A percentile compares a stretch with the other conserved stretches of the same genome.
Evolutionary conservation across 1,284 basidiomycete genomes (phyloP).

Genomic region (Cryptococcus amylolentus): DNA sequence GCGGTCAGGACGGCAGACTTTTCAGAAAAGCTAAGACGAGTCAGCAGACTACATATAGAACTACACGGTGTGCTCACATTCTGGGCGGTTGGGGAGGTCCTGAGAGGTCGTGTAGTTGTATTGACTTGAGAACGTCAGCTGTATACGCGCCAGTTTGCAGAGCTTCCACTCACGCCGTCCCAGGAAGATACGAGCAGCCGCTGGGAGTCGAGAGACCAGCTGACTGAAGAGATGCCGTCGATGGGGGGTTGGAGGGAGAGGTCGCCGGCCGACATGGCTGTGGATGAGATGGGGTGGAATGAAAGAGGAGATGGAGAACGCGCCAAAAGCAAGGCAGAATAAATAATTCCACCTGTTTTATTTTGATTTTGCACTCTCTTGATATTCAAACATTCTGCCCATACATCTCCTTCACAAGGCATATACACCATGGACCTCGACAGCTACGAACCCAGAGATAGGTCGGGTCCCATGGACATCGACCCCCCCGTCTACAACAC

Average conservation of each 20-base stretch:
- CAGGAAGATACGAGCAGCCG: constrained; percentile 77
- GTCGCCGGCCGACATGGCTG: constrained; percentile 25
- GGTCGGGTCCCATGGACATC: constrained; percentile 43
- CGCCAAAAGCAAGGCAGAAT: not conserved
- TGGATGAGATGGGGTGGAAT: too few species aligned
- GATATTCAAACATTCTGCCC: not conserved
- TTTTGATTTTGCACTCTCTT: not conserved
- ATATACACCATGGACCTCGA: constrained; percentile 10
- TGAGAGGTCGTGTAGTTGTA: constrained; percentile 45
- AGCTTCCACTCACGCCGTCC: constrained; percentile 67
- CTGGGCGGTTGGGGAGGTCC: constrained; percentile 33
- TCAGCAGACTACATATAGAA: not conserved
- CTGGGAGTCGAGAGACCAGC: constrained; percentile 76
- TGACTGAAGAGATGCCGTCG: constrained; percentile 75
- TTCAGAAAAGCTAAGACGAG: constrained; percentile 31
- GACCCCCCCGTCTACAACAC: constrained; percentile 26
- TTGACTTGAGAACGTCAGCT: constrained; percentile 34
- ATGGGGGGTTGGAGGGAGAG: constrained; percentile 61
- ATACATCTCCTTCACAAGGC: not conserved
- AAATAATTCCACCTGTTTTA: not conserved
- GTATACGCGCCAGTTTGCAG: not conserved
- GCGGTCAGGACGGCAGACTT: constrained; percentile 48
- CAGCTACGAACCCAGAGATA: constrained; percentile 26
- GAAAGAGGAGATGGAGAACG: not conserved
- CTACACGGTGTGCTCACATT: constrained; percentile 23